Percentiles rank a stretch among this genome's conserved stretches.
Evolutionary conservation across 2,329 filamentous ascomycete genomes (phyloP).

Genomic region (Fusarium ramigenum): DNA sequence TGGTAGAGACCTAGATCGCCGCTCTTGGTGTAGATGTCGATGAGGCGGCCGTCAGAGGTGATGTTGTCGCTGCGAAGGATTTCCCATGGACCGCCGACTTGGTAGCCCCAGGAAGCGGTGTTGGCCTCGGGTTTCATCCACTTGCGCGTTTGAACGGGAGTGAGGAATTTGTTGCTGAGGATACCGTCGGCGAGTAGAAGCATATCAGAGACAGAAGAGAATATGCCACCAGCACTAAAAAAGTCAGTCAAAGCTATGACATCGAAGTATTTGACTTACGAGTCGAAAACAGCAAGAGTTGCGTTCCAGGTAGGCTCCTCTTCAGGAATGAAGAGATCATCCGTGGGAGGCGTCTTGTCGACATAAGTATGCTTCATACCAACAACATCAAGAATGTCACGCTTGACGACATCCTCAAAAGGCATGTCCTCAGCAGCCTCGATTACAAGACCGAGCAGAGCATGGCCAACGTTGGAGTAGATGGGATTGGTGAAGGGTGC

Average conservation of each 20-base stretch:
- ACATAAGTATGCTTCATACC: constrained; percentile 54
- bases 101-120: constrained; percentile 50
- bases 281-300: constrained; percentile 46
- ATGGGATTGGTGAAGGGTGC: constrained; percentile 54
- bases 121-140: constrained; percentile 57
- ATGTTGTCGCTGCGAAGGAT: constrained; percentile 53
- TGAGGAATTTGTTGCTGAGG: constrained; percentile 53
- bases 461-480: constrained; percentile 60
- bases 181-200: constrained; percentile 54
- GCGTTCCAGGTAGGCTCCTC: constrained; percentile 48
- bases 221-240: constrained; percentile 51
- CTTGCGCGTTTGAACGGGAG: constrained; percentile 50
- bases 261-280: constrained; percentile 40
- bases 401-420: constrained; percentile 51
- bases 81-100: constrained; percentile 59
- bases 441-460: constrained; percentile 56
- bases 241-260: background rate
- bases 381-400: constrained; percentile 53
- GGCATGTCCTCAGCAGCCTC: constrained; percentile 54
- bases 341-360: constrained; percentile 43
- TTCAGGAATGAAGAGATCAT: constrained; percentile 49
- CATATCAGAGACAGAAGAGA: constrained; percentile 54
- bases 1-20: constrained; percentile 56
- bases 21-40: constrained; percentile 59
- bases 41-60: constrained; percentile 50